Percentiles rank a stretch among this genome's conserved stretches.
phyloP scores from a whole-genome alignment of 768 basidiomycete genomes.

The Agaricus subrufescens region DNA sequence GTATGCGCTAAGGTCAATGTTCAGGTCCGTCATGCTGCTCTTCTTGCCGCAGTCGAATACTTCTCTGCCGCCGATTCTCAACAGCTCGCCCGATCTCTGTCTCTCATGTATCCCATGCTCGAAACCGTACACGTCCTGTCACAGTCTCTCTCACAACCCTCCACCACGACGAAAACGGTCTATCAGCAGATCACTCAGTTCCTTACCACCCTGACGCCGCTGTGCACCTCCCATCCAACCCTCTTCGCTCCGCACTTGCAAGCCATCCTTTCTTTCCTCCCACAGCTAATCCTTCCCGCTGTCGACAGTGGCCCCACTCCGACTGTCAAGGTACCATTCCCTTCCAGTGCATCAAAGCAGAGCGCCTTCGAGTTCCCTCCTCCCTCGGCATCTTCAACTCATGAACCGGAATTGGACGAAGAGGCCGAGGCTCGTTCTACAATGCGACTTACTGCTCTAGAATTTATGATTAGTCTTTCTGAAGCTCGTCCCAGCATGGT shows the following conservation, averaged over 20 bases:
- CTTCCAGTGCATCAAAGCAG: constrained; percentile 24
- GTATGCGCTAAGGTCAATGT: background rate
- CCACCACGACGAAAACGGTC: constrained; percentile 24
- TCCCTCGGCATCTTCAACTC: constrained; percentile 22
- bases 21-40: constrained; percentile 70
- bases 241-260: constrained; percentile 74
- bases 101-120: constrained; percentile 67
- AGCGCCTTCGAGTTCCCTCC: constrained; percentile 39
- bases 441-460: constrained; percentile 68
- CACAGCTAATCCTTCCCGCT: constrained; percentile 61
- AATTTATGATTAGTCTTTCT: constrained; percentile 78
- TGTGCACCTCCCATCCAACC: constrained; percentile 60
- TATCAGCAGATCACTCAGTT: constrained; percentile 56
- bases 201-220: constrained; percentile 63
- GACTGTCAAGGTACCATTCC: constrained; percentile 42
- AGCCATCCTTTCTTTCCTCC: constrained; percentile 65
- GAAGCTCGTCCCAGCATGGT: constrained; percentile 74
- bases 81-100: constrained; percentile 57
- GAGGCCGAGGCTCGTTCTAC: constrained; percentile 66
- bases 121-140: constrained; percentile 63
- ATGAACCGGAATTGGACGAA: constrained; percentile 33
- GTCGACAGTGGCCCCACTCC: constrained; percentile 47
- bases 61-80: constrained; percentile 55
- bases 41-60: constrained; percentile 67
- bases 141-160: constrained; percentile 26